Percentiles rank a stretch among this genome's conserved stretches.
Conservation (phyloP, 257 asterid species). For the Fraxinus quadrangulata region DNA sequence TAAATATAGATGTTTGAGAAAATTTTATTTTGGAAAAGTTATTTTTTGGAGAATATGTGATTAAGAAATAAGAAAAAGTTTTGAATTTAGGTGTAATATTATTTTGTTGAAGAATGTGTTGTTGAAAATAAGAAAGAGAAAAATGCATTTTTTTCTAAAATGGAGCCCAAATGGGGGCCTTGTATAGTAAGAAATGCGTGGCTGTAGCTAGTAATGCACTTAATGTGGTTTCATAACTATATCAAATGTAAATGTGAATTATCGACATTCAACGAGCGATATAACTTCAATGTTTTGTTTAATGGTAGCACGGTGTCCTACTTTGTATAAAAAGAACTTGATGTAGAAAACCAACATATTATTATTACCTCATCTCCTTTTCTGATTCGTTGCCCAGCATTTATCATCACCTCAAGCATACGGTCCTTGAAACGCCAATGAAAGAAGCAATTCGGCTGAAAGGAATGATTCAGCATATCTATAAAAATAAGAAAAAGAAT, state of each 20-base stretch:
- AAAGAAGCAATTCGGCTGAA: constrained; percentile 89
- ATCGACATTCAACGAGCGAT: not conserved
- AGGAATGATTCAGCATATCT: constrained; percentile 98
- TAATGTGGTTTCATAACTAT: constrained; percentile 13
- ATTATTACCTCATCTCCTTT: constrained; percentile 88
- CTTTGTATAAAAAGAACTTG: constrained; percentile 10
- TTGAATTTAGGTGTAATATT: too few species aligned
- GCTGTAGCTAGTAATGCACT: not conserved
- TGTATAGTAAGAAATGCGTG: not conserved
- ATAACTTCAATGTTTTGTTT: not conserved
- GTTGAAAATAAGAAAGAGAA: too few species aligned
- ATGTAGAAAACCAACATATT: not conserved
- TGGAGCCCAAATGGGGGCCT: too few species aligned
- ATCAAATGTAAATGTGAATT: not conserved
- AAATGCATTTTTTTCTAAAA: too few species aligned
- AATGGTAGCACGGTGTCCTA: not conserved
- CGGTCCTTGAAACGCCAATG: constrained; percentile 99
- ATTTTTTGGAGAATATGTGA: too few species aligned
- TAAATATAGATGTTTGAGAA: too few species aligned
- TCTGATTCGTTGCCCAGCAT: constrained; percentile 84
- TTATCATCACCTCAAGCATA: constrained; percentile 98
- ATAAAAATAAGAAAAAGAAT: constrained; percentile 32
- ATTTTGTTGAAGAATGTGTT: too few species aligned
- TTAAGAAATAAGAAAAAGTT: too few species aligned
- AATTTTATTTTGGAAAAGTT: too few species aligned